A percentile compares a stretch with the other conserved stretches of the same genome.
Conservation (phyloP, 805 yeast species). For the Kregervanrija fluxuum region DNA sequence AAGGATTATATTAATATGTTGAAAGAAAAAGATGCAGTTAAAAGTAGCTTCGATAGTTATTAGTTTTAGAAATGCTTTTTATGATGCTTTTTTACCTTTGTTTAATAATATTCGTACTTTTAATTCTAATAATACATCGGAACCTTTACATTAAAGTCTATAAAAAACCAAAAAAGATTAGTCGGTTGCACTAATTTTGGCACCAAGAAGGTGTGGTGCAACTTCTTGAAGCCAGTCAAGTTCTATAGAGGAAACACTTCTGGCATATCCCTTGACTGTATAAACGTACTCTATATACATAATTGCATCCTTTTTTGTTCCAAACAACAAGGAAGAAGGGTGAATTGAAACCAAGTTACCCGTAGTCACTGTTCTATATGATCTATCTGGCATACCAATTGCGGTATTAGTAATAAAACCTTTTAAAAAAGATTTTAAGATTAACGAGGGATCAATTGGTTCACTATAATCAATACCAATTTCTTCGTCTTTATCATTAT, state of each 20-base stretch:
- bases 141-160: background rate
- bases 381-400: conserved; percentile 88
- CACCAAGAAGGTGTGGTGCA: conserved; percentile 58
- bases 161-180: background rate
- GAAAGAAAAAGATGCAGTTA: conserved; percentile 19
- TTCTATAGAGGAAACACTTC: conserved; percentile 78
- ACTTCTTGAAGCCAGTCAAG: conserved; percentile 80
- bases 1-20: conserved; percentile 38
- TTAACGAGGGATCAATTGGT: conserved; percentile 44
- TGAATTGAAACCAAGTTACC: conserved; percentile 86
- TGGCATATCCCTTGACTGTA: conserved; percentile 87
- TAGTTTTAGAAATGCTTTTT: background rate
- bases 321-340: conserved; percentile 85
- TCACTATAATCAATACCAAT: conserved; percentile 9
- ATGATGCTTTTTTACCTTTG: too few relatives aligned
- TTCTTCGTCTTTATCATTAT: conserved; percentile 24
- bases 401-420: conserved; percentile 91
- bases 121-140: too few relatives aligned
- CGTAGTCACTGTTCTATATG: conserved; percentile 75
- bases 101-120: too few relatives aligned
- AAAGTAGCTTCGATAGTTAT: conserved; percentile 7
- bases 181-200: conserved; percentile 19
- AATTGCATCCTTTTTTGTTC: conserved; percentile 73
- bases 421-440: conserved; percentile 70
- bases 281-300: conserved; percentile 93